Base-by-base conservation (phyloP, 176 grass and related monocot genomes). In the Lolium perenne region DNA sequence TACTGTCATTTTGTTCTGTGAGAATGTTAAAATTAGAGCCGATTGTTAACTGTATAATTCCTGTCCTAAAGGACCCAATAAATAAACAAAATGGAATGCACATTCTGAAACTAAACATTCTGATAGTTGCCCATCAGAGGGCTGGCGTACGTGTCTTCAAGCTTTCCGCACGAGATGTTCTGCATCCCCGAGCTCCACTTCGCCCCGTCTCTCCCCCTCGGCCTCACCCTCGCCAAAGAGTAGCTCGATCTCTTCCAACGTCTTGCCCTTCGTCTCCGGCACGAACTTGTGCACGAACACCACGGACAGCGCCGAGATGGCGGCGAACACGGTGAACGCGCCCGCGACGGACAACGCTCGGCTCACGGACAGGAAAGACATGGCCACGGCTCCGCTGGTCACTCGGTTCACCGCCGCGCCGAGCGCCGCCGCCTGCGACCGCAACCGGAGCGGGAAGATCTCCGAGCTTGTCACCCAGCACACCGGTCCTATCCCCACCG, bases 301-400 rank as follows among this genome's bases (percentile, higher is more conserved):
- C 17, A 94, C 92, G 0, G 89, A 91, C 35, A 91, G 8, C 20
- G 84, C 86, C 8, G 92, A 91, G 60, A 94, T 35, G 46, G 59
- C 86, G 3, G 89, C 89, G 76, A 94, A 94, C 48, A 83, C 83
- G 32, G 86, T 69, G 86, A 94, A 94, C 18, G 87, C 74, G 23
- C 89, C 92, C 9, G 80, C 74, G 10, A 85, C 92, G 0, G 89
- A 54, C 43, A 94, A 59, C 54, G 47, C 80, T 18, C 83, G 65
- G n/a, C 86, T 91, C 25, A 94, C 74, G 5, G 92, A 94, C 40
- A 94, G 40, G 60, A 94, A 94, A 14, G 92, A 89, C 92, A 94
- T 94, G 38, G 92, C 86, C 75, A 94, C 80, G 11, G 86, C n/a
- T 32, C 92, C 92, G 56, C 92, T 94, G 35, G 84, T 82, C 38